Conservation (phyloP, 345 rosid genomes). For the Hypericum androsaemum region DNA sequence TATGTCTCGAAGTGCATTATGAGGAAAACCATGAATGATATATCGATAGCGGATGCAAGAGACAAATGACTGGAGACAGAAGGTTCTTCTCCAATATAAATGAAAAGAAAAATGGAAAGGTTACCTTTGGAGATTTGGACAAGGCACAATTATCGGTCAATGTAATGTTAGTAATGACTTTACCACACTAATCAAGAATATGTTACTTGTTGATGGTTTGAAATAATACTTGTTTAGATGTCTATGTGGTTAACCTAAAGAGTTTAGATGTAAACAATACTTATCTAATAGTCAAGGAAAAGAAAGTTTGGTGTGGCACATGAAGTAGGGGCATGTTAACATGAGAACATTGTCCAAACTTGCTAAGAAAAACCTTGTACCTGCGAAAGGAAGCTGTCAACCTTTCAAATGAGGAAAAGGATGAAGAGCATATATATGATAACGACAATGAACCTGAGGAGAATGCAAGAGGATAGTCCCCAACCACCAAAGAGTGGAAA, state of each 20-base stretch:
- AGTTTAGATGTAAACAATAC: too few relatives aligned
- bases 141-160: background rate
- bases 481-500: background rate
- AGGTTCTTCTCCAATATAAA: background rate
- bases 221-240: background rate
- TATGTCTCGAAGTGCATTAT: too few relatives aligned
- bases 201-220: background rate
- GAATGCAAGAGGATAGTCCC: too few relatives aligned
- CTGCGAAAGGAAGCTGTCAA: too few relatives aligned
- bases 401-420: background rate
- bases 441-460: too few relatives aligned
- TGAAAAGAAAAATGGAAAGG: background rate
- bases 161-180: background rate
- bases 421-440: background rate
- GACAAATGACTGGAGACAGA: constrained; percentile 1
- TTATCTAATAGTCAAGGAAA: too few relatives aligned
- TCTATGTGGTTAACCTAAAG: background rate
- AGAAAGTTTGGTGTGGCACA: background rate
- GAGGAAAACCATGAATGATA: background rate
- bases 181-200: background rate
- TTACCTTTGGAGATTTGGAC: background rate
- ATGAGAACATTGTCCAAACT: background rate
- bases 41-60: background rate
- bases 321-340: background rate
- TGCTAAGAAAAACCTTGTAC: too few relatives aligned